Evolutionary conservation across 306 rosid genomes (phyloP).

Genomic region (Cucumis hystrix): DNA sequence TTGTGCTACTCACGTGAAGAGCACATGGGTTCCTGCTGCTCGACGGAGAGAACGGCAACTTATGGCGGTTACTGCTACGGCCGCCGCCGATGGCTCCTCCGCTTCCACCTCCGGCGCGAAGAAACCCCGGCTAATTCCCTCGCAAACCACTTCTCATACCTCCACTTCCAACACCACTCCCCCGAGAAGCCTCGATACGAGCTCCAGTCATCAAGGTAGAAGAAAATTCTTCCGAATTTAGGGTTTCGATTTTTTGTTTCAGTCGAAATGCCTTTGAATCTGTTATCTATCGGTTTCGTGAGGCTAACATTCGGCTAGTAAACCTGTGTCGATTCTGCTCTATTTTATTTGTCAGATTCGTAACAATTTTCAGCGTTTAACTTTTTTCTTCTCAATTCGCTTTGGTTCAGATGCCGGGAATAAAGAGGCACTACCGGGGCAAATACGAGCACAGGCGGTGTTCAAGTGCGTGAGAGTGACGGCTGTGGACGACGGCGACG

Average conservation of each 20-base stretch:
- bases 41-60: slow-evolving; percentile 82
- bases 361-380: too few relatives aligned
- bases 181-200: slow-evolving; percentile 85
- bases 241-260: neutral
- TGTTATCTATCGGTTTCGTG: too few relatives aligned
- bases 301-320: too few relatives aligned
- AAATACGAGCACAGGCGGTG: slow-evolving; percentile 70
- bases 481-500: slow-evolving; percentile 70
- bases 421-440: slow-evolving; percentile 58
- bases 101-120: slow-evolving; percentile 64
- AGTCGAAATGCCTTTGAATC: too few relatives aligned
- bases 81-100: slow-evolving; percentile 31
- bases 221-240: neutral
- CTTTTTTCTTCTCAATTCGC: too few relatives aligned
- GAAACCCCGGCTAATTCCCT: slow-evolving; percentile 62
- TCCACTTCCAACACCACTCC: slow-evolving; percentile 93
- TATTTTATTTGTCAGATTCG: too few relatives aligned
- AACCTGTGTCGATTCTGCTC: too few relatives aligned
- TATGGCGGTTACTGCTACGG: neutral
- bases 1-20: slow-evolving; percentile 83
- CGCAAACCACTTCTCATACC: slow-evolving; percentile 76
- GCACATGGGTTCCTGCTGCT: slow-evolving; percentile 93
- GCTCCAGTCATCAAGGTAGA: slow-evolving; percentile 85
- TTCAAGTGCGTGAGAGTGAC: slow-evolving; percentile 94
- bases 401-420: slow-evolving; percentile 41